Conservation (phyloP, 2,329 filamentous ascomycete species). For the Trichoderma lentiforme region DNA sequence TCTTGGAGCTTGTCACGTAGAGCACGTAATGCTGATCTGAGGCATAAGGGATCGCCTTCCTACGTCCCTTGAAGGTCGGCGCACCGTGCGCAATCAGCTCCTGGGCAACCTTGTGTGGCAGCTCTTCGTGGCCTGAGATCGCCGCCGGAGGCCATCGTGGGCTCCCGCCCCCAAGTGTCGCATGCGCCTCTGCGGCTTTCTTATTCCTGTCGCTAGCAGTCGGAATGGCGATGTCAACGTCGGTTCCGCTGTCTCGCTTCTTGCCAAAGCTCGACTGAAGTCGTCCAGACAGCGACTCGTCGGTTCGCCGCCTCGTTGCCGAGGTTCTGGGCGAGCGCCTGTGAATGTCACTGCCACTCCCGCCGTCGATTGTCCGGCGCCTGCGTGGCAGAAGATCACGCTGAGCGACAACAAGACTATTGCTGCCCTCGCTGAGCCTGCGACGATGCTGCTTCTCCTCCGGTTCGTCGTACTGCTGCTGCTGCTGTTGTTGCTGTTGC, state of each 20-base stretch:
- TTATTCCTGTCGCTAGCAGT: background rate
- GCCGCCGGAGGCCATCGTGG: slow-evolving; percentile 57
- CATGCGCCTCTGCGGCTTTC: background rate
- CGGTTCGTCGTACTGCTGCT: background rate
- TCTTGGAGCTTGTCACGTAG: slow-evolving; percentile 46
- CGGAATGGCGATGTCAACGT: background rate
- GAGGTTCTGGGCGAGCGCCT: slow-evolving; percentile 6
- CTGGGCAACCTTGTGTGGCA: slow-evolving; percentile 53
- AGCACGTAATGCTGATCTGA: slow-evolving; percentile 55
- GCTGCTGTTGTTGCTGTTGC: background rate
- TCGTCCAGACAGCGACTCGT: slow-evolving; percentile 10
- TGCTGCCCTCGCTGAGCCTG: slow-evolving; percentile 13
- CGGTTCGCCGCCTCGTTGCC: slow-evolving; percentile 9
- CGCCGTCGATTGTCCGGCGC: slow-evolving; percentile 11
- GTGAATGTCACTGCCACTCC: background rate
- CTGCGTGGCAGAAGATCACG: background rate
- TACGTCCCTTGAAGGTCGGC: slow-evolving; percentile 54
- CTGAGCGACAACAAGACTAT: slow-evolving; percentile 4
- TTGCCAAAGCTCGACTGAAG: background rate
- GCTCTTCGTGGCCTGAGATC: slow-evolving; percentile 46
- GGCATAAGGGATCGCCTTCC: slow-evolving; percentile 51
- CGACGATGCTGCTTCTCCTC: slow-evolving; percentile 6
- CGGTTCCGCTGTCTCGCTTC: background rate
- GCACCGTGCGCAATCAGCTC: slow-evolving; percentile 58
- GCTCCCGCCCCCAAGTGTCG: background rate